A percentile compares a stretch with the other conserved stretches of the same genome.
phyloP scores from a whole-genome alignment of 768 basidiomycete species.

The Mycena rosella region DNA sequence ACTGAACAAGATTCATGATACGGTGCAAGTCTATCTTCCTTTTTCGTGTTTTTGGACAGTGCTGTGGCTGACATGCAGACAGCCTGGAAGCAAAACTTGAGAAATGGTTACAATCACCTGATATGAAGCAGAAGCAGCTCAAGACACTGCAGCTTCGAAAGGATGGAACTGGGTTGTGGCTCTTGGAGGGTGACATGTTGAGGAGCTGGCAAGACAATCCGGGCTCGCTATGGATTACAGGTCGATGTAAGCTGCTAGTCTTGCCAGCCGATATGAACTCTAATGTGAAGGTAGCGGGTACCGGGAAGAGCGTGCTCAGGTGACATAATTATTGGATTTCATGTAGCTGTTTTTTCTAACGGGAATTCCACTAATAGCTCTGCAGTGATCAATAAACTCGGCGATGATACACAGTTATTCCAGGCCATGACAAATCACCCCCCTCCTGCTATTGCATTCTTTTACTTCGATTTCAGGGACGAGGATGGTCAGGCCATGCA shows the following conservation, averaged over 20 bases:
- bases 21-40: not conserved
- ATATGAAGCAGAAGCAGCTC: not conserved
- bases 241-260: too few species aligned
- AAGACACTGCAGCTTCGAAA: not conserved
- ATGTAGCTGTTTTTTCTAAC: not conserved
- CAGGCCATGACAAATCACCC: not conserved
- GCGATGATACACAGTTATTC: not conserved
- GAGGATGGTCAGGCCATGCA: not conserved
- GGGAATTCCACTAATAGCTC: not conserved
- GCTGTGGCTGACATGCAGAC: not conserved
- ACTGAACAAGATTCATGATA: not conserved
- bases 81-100: not conserved
- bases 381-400: not conserved
- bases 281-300: not conserved
- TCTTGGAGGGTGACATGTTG: not conserved
- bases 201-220: too few species aligned
- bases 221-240: too few species aligned
- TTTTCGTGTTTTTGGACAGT: not conserved
- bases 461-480: slow-evolving; percentile 6
- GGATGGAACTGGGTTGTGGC: slow-evolving; percentile 3
- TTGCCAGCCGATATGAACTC: too few species aligned
- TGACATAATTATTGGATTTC: not conserved
- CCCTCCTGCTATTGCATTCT: slow-evolving; percentile 1
- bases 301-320: slow-evolving; percentile 11
- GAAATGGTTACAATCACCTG: too few species aligned